Percentiles rank a stretch among this genome's conserved stretches.
phyloP scores from a whole-genome alignment of 106 monocot genomes.

The Dendrobium huoshanense region DNA sequence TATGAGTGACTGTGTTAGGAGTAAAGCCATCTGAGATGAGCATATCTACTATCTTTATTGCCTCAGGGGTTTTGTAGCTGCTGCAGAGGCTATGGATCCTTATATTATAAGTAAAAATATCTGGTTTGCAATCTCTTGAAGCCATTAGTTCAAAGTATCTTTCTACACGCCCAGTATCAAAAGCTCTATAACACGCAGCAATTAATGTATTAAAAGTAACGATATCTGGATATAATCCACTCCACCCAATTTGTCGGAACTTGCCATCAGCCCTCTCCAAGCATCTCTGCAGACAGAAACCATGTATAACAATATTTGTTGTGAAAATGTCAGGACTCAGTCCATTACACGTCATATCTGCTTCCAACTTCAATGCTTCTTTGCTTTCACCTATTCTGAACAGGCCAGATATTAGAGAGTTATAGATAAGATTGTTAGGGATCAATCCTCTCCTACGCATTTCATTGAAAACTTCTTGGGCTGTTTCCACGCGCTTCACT shows the following conservation, averaged over 20 bases:
- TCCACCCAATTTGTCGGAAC: slow-evolving; percentile 31
- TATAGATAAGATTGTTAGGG: slow-evolving; percentile 79
- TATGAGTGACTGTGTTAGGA: slow-evolving; percentile 82
- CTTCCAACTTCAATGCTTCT: slow-evolving; percentile 52
- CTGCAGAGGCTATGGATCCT: slow-evolving; percentile 71
- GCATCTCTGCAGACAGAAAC: slow-evolving; percentile 42
- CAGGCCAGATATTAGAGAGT: slow-evolving; percentile 72
- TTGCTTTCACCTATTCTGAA: slow-evolving; percentile 47
- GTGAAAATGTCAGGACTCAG: slow-evolving; percentile 79
- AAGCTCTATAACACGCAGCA: slow-evolving; percentile 39
- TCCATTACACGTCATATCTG: slow-evolving; percentile 53
- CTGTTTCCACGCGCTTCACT: slow-evolving; percentile 42
- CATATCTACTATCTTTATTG: slow-evolving; percentile 52
- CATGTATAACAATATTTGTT: slow-evolving; percentile 81
- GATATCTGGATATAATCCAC: slow-evolving; percentile 48
- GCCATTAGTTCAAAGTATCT: slow-evolving; percentile 45
- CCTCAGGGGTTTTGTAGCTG: slow-evolving; percentile 40
- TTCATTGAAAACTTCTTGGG: slow-evolving; percentile 40
- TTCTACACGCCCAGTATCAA: slow-evolving; percentile 40
- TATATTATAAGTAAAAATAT: slow-evolving; percentile 91
- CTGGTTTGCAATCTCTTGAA: slow-evolving; percentile 54
- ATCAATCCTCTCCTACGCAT: slow-evolving; percentile 65
- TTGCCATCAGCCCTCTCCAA: slow-evolving; percentile 33
- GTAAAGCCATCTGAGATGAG: slow-evolving; percentile 35
- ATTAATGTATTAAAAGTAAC: slow-evolving; percentile 84